These are phyloP conservation scores for Blastobotrys robertii DNA, from an alignment of 805 yeast genomes.

Conservation along the genomic window DNA sequence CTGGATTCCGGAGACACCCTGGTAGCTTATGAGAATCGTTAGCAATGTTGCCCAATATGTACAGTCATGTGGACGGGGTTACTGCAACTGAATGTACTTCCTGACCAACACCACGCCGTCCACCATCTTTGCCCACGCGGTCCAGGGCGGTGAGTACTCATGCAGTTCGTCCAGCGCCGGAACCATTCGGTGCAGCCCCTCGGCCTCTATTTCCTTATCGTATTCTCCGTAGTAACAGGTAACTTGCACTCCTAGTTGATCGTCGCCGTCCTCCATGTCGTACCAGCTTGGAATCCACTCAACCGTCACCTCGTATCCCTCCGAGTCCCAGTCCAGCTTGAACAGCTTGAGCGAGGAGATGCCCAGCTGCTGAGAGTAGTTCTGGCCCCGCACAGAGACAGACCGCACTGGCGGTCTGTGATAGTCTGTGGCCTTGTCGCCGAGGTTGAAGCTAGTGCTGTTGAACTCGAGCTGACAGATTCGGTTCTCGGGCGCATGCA, in stretches of 20 bases:
- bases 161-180: constrained; percentile 68
- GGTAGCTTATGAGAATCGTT: neutral
- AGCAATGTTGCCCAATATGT: neutral
- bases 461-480: constrained; percentile 55
- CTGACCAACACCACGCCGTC: constrained; percentile 61
- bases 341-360: constrained; percentile 49
- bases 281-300: constrained; percentile 67
- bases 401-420: constrained; percentile 51
- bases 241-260: constrained; percentile 34
- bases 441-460: constrained; percentile 33
- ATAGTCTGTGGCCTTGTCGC: constrained; percentile 23
- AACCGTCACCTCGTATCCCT: constrained; percentile 47
- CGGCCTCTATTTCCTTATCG: constrained; percentile 35
- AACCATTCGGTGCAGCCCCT: constrained; percentile 33
- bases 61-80: neutral
- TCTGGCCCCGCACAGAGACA: constrained; percentile 32
- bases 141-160: constrained; percentile 54
- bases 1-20: neutral
- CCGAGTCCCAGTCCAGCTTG: constrained; percentile 50
- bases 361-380: constrained; percentile 15
- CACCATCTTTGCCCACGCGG: constrained; percentile 50
- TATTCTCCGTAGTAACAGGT: constrained; percentile 76
- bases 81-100: constrained; percentile 37
- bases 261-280: constrained; percentile 30
- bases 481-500: constrained; percentile 53